A percentile compares a stretch with the other conserved stretches of the same genome.
Evolutionary conservation across 2,329 filamentous ascomycete species (phyloP).

Genomic region (Claviceps fusiformis): DNA sequence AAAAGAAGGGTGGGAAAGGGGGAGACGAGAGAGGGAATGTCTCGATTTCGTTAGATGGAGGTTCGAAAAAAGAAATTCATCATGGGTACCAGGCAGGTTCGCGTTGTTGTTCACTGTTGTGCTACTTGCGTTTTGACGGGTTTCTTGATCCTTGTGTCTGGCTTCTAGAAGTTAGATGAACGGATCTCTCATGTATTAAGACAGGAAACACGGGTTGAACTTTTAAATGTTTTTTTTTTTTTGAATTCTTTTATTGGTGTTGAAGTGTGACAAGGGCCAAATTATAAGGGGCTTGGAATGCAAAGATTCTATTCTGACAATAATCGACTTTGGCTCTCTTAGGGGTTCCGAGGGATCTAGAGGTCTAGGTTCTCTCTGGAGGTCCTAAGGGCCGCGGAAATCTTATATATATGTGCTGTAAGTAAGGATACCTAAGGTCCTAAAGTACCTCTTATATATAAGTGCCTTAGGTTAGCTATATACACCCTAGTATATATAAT

Average conservation of each 20-base stretch:
- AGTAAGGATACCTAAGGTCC: too few relatives aligned
- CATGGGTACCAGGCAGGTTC: neutral
- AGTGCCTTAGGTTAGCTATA: too few relatives aligned
- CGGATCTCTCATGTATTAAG: neutral
- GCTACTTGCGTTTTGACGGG: neutral
- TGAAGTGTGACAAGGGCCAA: neutral
- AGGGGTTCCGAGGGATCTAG: too few relatives aligned
- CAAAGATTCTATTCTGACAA: too few relatives aligned
- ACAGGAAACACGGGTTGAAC: too few relatives aligned
- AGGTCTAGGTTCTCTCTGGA: too few relatives aligned
- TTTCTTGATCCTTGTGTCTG: neutral
- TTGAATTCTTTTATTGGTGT: neutral
- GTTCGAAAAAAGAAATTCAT: neutral
- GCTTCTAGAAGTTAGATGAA: neutral
- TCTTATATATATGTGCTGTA: too few relatives aligned
- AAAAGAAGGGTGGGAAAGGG: neutral
- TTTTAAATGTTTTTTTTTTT: neutral
- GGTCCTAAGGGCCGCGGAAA: too few relatives aligned
- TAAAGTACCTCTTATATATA: too few relatives aligned
- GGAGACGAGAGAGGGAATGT: neutral
- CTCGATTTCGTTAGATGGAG: neutral
- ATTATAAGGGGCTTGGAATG: too few relatives aligned
- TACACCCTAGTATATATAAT: too few relatives aligned
- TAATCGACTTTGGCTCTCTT: too few relatives aligned
- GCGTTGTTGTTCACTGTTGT: constrained; percentile 1